phyloP scores from a whole-genome alignment of 163 green algal genomes.

The Scenedesmus sp. region DNA sequence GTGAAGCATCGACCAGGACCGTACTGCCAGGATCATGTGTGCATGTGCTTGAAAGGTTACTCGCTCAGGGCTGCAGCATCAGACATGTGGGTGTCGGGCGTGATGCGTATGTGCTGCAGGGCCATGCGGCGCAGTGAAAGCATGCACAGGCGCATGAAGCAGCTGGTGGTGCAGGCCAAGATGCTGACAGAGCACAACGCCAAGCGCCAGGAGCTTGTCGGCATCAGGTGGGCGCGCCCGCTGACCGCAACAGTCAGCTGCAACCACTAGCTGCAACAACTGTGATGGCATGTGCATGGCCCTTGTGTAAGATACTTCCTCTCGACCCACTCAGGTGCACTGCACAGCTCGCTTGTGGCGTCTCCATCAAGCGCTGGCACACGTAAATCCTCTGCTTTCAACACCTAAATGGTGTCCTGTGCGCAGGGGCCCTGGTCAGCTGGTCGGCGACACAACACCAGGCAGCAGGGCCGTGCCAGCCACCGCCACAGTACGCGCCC shows the following conservation, averaged over 20 bases:
- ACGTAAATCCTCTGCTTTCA: too few species aligned
- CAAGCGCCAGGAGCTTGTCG: slow-evolving; percentile 23
- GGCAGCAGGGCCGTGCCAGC: slow-evolving; percentile 19
- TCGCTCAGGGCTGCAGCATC: too few species aligned
- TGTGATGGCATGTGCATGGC: neutral
- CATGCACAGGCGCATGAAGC: slow-evolving; percentile 53
- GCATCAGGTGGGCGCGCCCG: slow-evolving; percentile 29
- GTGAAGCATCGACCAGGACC: neutral
- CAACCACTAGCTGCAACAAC: too few species aligned
- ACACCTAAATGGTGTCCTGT: neutral
- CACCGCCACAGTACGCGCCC: slow-evolving; percentile 33
- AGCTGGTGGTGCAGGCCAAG: slow-evolving; percentile 47
- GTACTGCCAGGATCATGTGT: neutral
- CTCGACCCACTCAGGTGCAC: too few species aligned
- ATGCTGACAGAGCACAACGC: slow-evolving; percentile 25
- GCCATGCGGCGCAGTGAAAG: slow-evolving; percentile 49
- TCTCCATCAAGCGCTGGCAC: too few species aligned
- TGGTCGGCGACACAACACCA: slow-evolving; percentile 39
- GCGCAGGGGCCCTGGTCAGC: slow-evolving; percentile 40
- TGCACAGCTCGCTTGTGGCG: too few species aligned
- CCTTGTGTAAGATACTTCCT: neutral
- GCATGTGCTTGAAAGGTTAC: neutral
- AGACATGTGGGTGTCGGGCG: neutral
- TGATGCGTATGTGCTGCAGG: slow-evolving; percentile 1
- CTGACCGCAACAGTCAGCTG: neutral